A percentile compares a stretch with the other conserved stretches of the same genome.
Evolutionary conservation across 2,329 filamentous ascomycete species (phyloP).

Genomic region (Teratosphaeria pseudoeucalypti): DNA sequence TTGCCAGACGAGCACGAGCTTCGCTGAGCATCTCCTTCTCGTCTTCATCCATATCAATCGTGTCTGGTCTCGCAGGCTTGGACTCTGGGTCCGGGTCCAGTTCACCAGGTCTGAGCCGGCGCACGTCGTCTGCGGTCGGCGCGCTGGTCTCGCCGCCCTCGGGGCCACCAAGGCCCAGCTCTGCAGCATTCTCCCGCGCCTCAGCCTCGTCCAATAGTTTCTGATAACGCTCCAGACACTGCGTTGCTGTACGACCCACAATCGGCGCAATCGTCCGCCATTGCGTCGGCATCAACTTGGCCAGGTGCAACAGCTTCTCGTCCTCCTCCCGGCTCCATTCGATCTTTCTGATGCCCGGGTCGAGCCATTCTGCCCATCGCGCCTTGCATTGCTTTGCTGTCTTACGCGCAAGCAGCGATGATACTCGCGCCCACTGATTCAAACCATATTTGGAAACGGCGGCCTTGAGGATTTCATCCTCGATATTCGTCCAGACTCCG

Average conservation of each 20-base stretch:
- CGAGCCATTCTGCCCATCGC: constrained; percentile 95
- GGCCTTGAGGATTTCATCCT: constrained; percentile 95
- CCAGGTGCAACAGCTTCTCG: constrained; percentile 89
- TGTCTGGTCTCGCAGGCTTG: constrained; percentile 89
- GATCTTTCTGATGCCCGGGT: constrained; percentile 94
- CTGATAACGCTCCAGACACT: constrained; percentile 94
- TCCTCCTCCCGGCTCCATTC: constrained; percentile 99
- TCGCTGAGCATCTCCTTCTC: constrained; percentile 99
- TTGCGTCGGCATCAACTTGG: constrained; percentile 97
- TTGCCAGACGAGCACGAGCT: constrained; percentile 87
- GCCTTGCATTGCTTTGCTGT: constrained; percentile 99
- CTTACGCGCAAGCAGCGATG: constrained; percentile 90
- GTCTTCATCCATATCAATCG: constrained; percentile 95
- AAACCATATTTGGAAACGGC: constrained; percentile 89
- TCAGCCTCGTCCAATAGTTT: constrained; percentile 94
- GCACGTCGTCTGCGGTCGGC: constrained; percentile 84
- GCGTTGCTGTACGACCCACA: constrained; percentile 89
- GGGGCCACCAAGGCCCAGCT: constrained; percentile 72
- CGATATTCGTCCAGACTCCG: constrained; percentile 59
- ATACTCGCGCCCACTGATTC: constrained; percentile 97
- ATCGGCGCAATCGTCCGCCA: constrained; percentile 98
- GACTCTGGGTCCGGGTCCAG: constrained; percentile 95
- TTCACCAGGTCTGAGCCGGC: constrained; percentile 73
- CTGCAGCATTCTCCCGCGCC: constrained; percentile 67
- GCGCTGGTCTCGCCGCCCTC: constrained; percentile 78